Percentiles rank a stretch among this genome's conserved stretches.
Evolutionary conservation across 148 eudicot genomes (phyloP).

Genomic region (Rhododendron williamsianum): DNA sequence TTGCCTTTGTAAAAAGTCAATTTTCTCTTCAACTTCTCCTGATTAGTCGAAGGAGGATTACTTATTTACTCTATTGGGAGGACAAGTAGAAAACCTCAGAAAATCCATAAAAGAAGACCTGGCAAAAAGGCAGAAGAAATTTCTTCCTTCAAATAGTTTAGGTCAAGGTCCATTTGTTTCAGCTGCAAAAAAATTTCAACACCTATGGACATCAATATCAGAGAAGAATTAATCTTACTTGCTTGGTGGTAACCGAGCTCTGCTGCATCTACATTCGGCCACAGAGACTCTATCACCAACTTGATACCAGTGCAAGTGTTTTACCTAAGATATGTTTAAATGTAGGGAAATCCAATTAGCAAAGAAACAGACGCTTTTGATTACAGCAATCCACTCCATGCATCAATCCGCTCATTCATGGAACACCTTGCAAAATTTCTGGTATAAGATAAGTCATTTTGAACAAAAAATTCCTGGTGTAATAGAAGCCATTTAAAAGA

Average conservation of each 20-base stretch:
- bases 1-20: not conserved
- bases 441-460: not conserved
- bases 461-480: not conserved
- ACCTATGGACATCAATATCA: constrained; percentile 1
- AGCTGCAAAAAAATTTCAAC: not conserved
- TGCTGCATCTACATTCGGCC: constrained; percentile 88
- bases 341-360: not conserved
- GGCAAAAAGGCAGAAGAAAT: not conserved
- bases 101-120: not conserved
- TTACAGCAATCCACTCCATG: not conserved
- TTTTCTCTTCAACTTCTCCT: not conserved
- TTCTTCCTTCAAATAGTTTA: not conserved
- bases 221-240: constrained; percentile 47
- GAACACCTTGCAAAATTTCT: not conserved
- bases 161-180: not conserved
- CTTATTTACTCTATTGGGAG: not conserved
- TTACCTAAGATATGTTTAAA: constrained; percentile 50
- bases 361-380: not conserved
- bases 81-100: not conserved
- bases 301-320: constrained; percentile 95
- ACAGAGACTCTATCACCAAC: constrained; percentile 68
- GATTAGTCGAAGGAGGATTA: not conserved
- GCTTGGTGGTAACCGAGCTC: constrained; percentile 94
- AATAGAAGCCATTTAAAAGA: not conserved
- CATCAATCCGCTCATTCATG: not conserved